Base-by-base conservation (phyloP, 441 rosid species). In the Cnidoscolus chayamansa region DNA sequence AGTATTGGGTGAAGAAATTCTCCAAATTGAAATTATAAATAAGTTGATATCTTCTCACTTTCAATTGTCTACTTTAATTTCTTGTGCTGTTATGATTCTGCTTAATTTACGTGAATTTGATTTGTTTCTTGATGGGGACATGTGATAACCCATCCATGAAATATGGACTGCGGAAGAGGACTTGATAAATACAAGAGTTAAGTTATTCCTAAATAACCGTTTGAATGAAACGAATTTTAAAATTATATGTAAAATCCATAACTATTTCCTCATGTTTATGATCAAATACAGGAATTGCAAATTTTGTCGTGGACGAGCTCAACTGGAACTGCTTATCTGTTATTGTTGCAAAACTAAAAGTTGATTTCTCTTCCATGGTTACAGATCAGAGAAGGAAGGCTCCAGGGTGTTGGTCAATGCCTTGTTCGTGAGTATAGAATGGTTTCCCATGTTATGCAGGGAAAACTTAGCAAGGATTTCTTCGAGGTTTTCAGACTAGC, bases 301-400 rank as follows among this genome's bases (percentile, higher is more conserved):
- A 50, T 65, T n/a, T 15, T 13, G n/a, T 40, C 10, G 43, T 25
- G 51, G 35, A 50, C 25, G 51, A 13, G 43, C 20, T 25, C 30
- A 15, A 11, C 19, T 63, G 25, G 16, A n/a, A 17, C 10, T 66
- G 31, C 10, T 66, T 10, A 49, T 48, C 35, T 3, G 16, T 17
- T 71, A 40, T 40, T 3, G 3, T 50, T 71, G 60, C 47, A 25
- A 25, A 58, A 63, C 16, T n/a, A 10, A 17, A 57, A 67, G 10
- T 30, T 72, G 47, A 53, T n/a, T 45, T 63, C 17, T 11, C 11
- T 72, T 13, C 64, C 63, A 10, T 15, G 30, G 20, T 63, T 75
- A 70, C 87, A 94, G 98, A 89, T 92, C 59, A 88, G 97, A 86
- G 94, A 83, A 81, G 97, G 97, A 68, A 79, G 98, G 82, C 83